A percentile compares a stretch with the other conserved stretches of the same genome.
Evolutionary conservation across 495 filamentous ascomycete species (phyloP).

Genomic region (Xylaria longipes): DNA sequence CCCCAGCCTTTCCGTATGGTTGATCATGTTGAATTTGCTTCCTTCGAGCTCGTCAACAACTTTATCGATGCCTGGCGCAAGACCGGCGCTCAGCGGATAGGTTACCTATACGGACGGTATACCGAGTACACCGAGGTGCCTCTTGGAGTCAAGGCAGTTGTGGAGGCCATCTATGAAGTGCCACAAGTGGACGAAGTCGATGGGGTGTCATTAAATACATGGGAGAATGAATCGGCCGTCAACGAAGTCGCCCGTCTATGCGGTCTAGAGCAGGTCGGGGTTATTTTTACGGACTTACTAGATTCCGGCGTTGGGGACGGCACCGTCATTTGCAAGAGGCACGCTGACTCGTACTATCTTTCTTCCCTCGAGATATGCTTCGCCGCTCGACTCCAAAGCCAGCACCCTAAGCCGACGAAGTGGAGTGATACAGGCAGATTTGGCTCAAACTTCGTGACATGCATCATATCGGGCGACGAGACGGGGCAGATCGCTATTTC

Average conservation of each 20-base stretch:
- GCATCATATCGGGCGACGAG: constrained; percentile 90
- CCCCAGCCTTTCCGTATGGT: constrained; percentile 97
- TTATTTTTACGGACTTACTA: constrained; percentile 93
- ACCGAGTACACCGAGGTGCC: constrained; percentile 93
- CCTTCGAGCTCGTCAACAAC: constrained; percentile 79
- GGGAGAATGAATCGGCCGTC: constrained; percentile 85
- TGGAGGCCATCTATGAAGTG: constrained; percentile 97
- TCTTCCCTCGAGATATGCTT: constrained; percentile 93
- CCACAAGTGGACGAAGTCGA: constrained; percentile 92
- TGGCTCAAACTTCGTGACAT: constrained; percentile 96
- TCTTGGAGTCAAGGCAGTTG: constrained; percentile 92
- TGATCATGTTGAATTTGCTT: constrained; percentile 95
- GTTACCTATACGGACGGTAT: constrained; percentile 90
- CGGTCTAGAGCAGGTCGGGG: constrained; percentile 87
- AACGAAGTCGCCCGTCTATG: constrained; percentile 83
- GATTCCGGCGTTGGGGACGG: constrained; percentile 83
- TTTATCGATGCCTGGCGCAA: constrained; percentile 91
- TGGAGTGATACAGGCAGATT: constrained; percentile 97
- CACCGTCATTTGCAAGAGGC: constrained; percentile 90
- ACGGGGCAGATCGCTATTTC: constrained; percentile 86
- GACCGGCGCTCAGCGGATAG: constrained; percentile 78
- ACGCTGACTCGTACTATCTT: constrained; percentile 93
- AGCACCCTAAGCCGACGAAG: constrained; percentile 88
- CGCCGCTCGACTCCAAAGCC: constrained; percentile 83
- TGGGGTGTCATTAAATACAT: constrained; percentile 84